Evolutionary conservation across 345 rosid species (phyloP).

Genomic region (Brassica cretica): DNA sequence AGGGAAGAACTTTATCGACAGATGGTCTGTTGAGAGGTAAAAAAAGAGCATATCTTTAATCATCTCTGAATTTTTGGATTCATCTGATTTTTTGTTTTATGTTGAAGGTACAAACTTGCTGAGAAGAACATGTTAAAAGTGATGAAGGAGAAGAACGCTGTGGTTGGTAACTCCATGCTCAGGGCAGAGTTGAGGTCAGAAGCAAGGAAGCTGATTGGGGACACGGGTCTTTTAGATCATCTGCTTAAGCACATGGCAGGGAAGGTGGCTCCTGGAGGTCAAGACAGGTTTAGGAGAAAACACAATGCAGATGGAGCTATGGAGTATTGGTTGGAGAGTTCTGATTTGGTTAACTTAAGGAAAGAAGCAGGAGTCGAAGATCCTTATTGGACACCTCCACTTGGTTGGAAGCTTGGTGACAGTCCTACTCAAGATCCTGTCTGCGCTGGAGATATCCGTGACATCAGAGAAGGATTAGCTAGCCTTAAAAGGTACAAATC

Average conservation of each 20-base stretch:
- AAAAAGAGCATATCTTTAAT: neutral
- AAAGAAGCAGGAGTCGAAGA: constrained; percentile 84
- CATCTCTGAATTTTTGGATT: neutral
- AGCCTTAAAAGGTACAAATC: constrained; percentile 51
- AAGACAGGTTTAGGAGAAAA: constrained; percentile 78
- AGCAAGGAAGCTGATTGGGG: constrained; percentile 90
- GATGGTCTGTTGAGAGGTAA: constrained; percentile 89
- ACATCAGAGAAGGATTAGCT: constrained; percentile 38
- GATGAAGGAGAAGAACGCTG: constrained; percentile 77
- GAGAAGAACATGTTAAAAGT: constrained; percentile 84
- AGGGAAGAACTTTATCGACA: constrained; percentile 46
- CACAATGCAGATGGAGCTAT: constrained; percentile 95
- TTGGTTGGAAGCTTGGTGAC: constrained; percentile 93
- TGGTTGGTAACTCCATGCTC: constrained; percentile 61
- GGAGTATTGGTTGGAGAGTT: constrained; percentile 94
- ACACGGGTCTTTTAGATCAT: constrained; percentile 93
- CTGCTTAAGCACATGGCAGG: constrained; percentile 96
- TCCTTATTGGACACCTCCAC: constrained; percentile 95
- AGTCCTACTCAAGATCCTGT: constrained; percentile 79
- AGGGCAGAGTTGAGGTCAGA: constrained; percentile 75
- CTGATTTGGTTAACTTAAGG: constrained; percentile 67
- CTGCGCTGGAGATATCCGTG: constrained; percentile 65
- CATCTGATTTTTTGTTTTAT: neutral
- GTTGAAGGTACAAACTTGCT: constrained; percentile 73
- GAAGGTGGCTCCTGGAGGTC: constrained; percentile 86